These are phyloP conservation scores for Scheffersomyces ergatensis DNA, from an alignment of 805 yeast species.

Conservation along the genomic window DNA sequence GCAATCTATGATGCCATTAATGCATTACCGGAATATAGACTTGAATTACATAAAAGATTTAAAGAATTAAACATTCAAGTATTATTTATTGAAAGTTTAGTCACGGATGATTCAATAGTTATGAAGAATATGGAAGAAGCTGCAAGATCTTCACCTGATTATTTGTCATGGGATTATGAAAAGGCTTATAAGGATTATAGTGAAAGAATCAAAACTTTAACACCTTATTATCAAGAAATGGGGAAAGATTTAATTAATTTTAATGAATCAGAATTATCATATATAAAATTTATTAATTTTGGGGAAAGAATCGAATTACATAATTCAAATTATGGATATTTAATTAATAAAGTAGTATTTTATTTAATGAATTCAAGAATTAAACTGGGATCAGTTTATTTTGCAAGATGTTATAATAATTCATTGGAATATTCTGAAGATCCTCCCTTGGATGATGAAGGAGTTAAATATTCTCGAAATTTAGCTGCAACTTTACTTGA, in stretches of 20 bases:
- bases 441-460: slow-evolving; percentile 77
- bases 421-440: slow-evolving; percentile 66
- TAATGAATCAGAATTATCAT: slow-evolving; percentile 49
- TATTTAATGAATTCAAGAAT: slow-evolving; percentile 89
- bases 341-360: slow-evolving; percentile 86
- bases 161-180: slow-evolving; percentile 68
- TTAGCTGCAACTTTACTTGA: slow-evolving; percentile 56
- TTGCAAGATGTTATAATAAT: slow-evolving; percentile 74
- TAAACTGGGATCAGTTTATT: slow-evolving; percentile 85
- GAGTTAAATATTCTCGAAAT: slow-evolving; percentile 61
- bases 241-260: slow-evolving; percentile 37
- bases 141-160: slow-evolving; percentile 87
- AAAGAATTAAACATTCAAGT: slow-evolving; percentile 63
- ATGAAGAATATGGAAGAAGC: slow-evolving; percentile 72
- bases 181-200: slow-evolving; percentile 77
- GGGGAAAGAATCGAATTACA: slow-evolving; percentile 81
- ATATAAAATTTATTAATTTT: slow-evolving; percentile 84
- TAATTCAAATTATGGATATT: slow-evolving; percentile 81
- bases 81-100: slow-evolving; percentile 82
- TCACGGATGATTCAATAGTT: slow-evolving; percentile 69
- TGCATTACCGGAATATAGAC: slow-evolving; percentile 69
- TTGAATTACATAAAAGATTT: slow-evolving; percentile 54
- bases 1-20: slow-evolving; percentile 96
- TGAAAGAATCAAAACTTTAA: slow-evolving; percentile 64
- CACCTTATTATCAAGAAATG: slow-evolving; percentile 73